phyloP scores from a whole-genome alignment of 257 asterid genomes.

The Salvia miltiorrhiza region DNA sequence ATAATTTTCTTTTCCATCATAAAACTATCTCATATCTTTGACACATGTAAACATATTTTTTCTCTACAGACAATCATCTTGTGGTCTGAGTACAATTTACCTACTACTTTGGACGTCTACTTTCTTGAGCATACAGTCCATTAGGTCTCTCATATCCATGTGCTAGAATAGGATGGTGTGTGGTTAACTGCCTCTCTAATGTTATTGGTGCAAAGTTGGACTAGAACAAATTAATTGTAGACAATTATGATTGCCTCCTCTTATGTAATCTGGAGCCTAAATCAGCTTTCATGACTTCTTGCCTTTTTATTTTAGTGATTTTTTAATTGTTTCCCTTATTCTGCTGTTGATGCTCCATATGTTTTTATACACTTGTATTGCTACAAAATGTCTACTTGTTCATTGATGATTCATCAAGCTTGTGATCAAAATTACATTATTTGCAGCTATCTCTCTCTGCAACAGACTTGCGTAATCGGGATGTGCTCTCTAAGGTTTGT shows the following conservation, averaged over 20 bases:
- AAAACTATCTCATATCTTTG: not conserved
- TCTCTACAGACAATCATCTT: not conserved
- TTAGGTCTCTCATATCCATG: not conserved
- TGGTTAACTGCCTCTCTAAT: not conserved
- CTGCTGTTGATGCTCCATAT: slow-evolving; percentile 3
- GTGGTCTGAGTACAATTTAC: not conserved
- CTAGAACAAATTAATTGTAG: not conserved
- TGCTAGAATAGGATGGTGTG: not conserved
- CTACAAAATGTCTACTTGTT: not conserved
- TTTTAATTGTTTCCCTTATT: slow-evolving; percentile 1
- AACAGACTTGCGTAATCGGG: slow-evolving; percentile 76
- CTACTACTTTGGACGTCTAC: not conserved
- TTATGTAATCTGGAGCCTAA: not conserved
- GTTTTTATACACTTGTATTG: not conserved
- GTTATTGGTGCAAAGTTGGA: not conserved
- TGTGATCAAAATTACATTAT: slow-evolving; percentile 17
- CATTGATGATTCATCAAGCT: slow-evolving; percentile 7
- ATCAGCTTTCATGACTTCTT: slow-evolving; percentile 12
- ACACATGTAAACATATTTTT: not conserved
- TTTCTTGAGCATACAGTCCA: not conserved
- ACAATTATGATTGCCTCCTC: not conserved
- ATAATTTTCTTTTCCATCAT: not conserved
- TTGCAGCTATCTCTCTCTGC: slow-evolving; percentile 95
- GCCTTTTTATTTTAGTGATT: not conserved
- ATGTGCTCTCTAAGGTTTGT: slow-evolving; percentile 94